Conservation (phyloP, 805 yeast species). For the Sugiyamaella floridensis region DNA sequence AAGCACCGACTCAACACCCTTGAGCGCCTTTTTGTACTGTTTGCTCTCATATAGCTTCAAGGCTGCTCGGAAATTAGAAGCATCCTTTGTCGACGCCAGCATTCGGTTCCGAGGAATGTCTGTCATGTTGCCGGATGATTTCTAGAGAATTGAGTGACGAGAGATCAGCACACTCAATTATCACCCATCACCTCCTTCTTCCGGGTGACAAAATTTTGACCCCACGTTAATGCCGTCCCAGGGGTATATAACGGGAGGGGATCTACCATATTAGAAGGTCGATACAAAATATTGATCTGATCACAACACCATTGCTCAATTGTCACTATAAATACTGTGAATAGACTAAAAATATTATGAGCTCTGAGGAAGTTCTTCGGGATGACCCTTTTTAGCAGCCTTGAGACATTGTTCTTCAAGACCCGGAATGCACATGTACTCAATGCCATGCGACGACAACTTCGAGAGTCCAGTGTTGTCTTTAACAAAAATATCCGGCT, state of each 20-base stretch:
- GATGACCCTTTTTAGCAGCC: constrained; percentile 71
- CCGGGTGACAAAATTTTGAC: neutral
- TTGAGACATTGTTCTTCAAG: constrained; percentile 61
- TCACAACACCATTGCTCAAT: neutral
- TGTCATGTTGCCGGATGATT: neutral
- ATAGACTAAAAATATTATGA: too few species aligned
- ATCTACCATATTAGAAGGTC: too few species aligned
- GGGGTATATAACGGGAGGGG: neutral
- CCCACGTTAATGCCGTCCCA: neutral
- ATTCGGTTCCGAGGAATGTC: constrained; percentile 24
- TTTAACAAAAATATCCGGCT: constrained; percentile 84
- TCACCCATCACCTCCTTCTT: neutral
- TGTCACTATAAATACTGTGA: neutral
- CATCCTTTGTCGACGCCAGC: constrained; percentile 50
- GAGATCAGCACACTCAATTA: neutral
- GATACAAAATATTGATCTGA: too few species aligned
- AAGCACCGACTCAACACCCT: constrained; percentile 63
- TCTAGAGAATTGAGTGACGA: neutral
- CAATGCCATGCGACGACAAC: constrained; percentile 52
- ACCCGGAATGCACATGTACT: constrained; percentile 77
- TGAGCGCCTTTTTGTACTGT: constrained; percentile 81
- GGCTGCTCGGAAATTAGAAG: constrained; percentile 70
- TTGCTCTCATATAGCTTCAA: constrained; percentile 74
- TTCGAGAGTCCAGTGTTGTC: constrained; percentile 57
- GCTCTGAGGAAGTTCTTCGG: neutral